Evolutionary conservation across 1,284 basidiomycete species (phyloP), one percentile per base, ranked within the genome.

Genomic region (Malassezia psittaci): DNA sequence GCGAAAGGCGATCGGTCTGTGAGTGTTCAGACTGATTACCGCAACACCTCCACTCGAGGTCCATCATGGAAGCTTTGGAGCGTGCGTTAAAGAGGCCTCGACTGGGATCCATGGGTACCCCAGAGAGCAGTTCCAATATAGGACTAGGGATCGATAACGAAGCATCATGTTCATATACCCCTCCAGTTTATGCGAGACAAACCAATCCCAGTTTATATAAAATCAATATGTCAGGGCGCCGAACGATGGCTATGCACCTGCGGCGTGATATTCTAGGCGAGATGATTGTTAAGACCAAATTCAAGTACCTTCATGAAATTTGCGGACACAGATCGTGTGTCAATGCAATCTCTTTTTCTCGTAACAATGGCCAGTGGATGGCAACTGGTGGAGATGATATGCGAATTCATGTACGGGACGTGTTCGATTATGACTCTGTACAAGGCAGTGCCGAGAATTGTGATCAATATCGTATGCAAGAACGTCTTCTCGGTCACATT

Each of bases 371-470:
- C 3, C 55, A 57, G 16, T 57, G 55, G 55, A 32, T 57, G 50
- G 55, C 51, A 9, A 57, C 50, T 29, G 55, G 55, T 19, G 55
- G 55, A 7, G 55, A 57, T 24, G 55, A 57, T 37, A 47, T 57
- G 39, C 50, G 55, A 11, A 52, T 57, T 13, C 55, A 48, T 13
- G 38, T 57, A 9, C 55, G 55, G 33, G 55, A 57, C 19, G 15
- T 57, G 33, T 57, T 51, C 29, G 55, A 57, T 38, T 57, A 18
- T 39, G 45, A 57, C 40, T 21, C 21, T 8, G 15, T 21, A 5
- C 55, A 46, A 4, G 32, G 38, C 2, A 38, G 37, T 6, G 15
- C 44, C 33, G 18, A 43, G 13, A 51, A 52, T n/a, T 15, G 46
- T 6, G 52, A 51, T 29, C 42, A 9, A 7, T 57, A 57, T 36